Percentiles rank a stretch among this genome's conserved stretches.
These are phyloP conservation scores for Haematococcus sp. DNA, from an alignment of 139 green algal genomes.

Conservation along the genomic window DNA sequence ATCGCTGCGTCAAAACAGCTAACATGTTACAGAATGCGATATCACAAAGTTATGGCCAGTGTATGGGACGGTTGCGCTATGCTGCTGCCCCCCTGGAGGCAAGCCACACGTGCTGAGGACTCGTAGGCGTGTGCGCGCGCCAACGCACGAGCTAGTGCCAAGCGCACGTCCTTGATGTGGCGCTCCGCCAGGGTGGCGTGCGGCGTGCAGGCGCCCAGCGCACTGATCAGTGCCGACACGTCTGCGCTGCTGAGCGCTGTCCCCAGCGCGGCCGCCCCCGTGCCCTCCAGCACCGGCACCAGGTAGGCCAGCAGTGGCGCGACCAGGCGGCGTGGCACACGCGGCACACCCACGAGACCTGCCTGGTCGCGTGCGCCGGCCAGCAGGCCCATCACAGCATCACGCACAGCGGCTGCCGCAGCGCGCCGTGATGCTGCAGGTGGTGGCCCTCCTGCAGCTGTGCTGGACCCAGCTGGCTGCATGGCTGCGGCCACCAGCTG, in stretches of 20 bases:
- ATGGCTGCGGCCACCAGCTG: conserved; percentile 9
- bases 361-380: neutral
- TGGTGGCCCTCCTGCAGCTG: conserved; percentile 6
- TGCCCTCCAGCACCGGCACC: conserved; percentile 25
- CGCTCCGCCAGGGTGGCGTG: neutral
- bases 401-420: conserved; percentile 1
- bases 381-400: conserved; percentile 23
- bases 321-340: conserved; percentile 15
- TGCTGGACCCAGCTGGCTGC: neutral
- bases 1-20: no score
- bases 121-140: conserved; percentile 15
- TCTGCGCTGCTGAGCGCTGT: neutral
- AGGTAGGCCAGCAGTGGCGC: conserved; percentile 31
- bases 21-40: no score
- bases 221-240: conserved; percentile 10
- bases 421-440: conserved; percentile 3
- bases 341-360: neutral
- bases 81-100: no score
- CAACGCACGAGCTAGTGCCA: conserved; percentile 34
- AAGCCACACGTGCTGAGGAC: no score
- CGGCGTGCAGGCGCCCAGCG: neutral
- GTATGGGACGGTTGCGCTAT: no score
- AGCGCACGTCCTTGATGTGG: conserved; percentile 28
- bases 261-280: conserved; percentile 10
- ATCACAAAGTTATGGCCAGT: no score